These are phyloP conservation scores for Puccinia novopanici DNA, from an alignment of 1,284 basidiomycete genomes.

Conservation along the genomic window DNA sequence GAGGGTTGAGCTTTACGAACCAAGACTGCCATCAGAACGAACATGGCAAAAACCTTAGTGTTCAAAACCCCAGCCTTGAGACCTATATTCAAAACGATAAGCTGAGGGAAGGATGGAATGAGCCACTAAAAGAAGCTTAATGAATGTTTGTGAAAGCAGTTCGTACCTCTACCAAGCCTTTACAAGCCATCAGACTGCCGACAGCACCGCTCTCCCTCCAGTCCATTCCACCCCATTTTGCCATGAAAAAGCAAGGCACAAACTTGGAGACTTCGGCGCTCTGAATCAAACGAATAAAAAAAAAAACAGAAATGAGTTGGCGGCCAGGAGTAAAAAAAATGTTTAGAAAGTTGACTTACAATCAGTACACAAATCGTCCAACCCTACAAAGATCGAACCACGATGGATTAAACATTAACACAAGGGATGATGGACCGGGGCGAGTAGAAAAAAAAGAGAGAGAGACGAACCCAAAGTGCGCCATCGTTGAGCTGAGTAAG, in stretches of 20 bases:
- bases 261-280: constrained; percentile 31
- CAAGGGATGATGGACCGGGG: constrained; percentile 58
- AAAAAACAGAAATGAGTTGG: background rate
- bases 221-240: constrained; percentile 70
- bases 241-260: constrained; percentile 63
- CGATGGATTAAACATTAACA: background rate
- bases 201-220: constrained; percentile 79
- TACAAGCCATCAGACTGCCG: constrained; percentile 89
- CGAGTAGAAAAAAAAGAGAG: constrained; percentile 56
- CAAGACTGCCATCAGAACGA: constrained; percentile 81
- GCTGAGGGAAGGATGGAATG: constrained; percentile 64
- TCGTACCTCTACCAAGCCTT: constrained; percentile 66
- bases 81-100: constrained; percentile 91
- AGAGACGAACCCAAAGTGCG: constrained; percentile 54
- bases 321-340: background rate
- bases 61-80: constrained; percentile 76
- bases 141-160: background rate
- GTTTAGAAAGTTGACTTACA: constrained; percentile 68
- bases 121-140: constrained; percentile 61
- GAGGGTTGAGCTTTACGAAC: constrained; percentile 62
- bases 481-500: constrained; percentile 73
- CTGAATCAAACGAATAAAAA: constrained; percentile 8
- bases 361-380: constrained; percentile 77
- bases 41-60: constrained; percentile 72
- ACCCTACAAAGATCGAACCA: constrained; percentile 68